Evolutionary conservation across 306 rosid genomes (phyloP).

Genomic region (Ceratonia siliqua): DNA sequence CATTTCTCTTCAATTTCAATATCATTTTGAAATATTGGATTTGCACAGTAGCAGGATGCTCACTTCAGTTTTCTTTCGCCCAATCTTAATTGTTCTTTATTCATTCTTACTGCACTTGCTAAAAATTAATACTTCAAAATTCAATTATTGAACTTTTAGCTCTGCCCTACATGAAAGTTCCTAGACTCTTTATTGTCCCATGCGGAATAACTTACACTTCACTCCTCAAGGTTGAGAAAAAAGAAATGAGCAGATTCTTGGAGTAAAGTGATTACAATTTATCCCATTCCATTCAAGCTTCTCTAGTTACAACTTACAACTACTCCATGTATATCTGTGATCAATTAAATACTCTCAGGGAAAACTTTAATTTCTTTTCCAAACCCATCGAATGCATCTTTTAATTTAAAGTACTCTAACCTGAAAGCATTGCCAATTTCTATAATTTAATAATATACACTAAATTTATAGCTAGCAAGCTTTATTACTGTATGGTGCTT

Average conservation of each 20-base stretch:
- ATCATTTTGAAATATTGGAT: background rate
- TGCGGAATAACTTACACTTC: constrained; percentile 40
- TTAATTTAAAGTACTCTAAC: background rate
- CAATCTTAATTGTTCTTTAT: constrained; percentile 4
- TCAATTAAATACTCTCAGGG: background rate
- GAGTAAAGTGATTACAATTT: constrained; percentile 37
- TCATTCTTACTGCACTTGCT: background rate
- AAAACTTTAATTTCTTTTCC: background rate
- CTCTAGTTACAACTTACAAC: background rate
- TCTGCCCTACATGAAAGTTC: constrained; percentile 14
- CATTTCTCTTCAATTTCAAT: background rate
- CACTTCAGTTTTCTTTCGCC: constrained; percentile 12
- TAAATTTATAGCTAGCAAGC: background rate
- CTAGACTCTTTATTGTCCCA: constrained; percentile 17
- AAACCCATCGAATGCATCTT: background rate
- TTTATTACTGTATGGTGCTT: background rate
- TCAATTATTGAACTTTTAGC: constrained; percentile 14
- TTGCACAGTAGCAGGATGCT: constrained; percentile 23
- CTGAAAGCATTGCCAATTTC: background rate
- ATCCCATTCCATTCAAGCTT: constrained; percentile 24
- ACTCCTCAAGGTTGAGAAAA: constrained; percentile 36
- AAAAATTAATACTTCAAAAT: constrained; percentile 14
- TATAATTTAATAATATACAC: background rate
- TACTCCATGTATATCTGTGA: constrained; percentile 9
- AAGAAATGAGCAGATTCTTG: constrained; percentile 39